Percentiles rank a stretch among this genome's conserved stretches.
These are phyloP conservation scores for Solanum megistacrolobum DNA, from an alignment of 257 asterid species.

Conservation along the genomic window DNA sequence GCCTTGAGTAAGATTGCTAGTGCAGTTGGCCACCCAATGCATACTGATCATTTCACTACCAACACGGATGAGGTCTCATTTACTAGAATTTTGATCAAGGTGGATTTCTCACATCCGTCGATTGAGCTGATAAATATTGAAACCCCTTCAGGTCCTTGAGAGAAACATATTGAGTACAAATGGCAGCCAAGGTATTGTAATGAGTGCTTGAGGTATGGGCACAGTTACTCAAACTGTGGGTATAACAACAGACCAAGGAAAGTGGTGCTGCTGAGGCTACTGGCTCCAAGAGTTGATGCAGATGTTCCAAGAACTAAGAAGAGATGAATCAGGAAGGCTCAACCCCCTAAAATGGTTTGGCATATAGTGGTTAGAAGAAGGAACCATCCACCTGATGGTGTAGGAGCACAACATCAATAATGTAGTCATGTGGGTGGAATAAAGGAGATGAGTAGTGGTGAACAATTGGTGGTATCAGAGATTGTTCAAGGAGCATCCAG, in stretches of 20 bases:
- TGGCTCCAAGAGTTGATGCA: no score
- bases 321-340: no score
- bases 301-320: no score
- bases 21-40: not conserved
- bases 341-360: no score
- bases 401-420: no score
- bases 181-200: not conserved
- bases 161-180: not conserved
- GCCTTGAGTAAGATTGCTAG: not conserved
- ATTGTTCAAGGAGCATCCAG: not conserved
- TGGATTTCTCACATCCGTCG: not conserved
- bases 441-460: no score
- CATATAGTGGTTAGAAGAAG: no score
- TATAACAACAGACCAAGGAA: no score
- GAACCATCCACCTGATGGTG: no score
- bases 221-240: not conserved
- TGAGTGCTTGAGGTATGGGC: not conserved
- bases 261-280: not conserved
- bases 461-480: no score
- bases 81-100: not conserved
- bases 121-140: not conserved
- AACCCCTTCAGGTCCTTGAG: not conserved
- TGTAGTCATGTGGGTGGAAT: no score
- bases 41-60: not conserved
- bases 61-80: no score